Percentiles rank a stretch among this genome's conserved stretches.
phyloP scores from a whole-genome alignment of 1,139 yeast genomes.

The Kurtzmaniella quercitrusa region DNA sequence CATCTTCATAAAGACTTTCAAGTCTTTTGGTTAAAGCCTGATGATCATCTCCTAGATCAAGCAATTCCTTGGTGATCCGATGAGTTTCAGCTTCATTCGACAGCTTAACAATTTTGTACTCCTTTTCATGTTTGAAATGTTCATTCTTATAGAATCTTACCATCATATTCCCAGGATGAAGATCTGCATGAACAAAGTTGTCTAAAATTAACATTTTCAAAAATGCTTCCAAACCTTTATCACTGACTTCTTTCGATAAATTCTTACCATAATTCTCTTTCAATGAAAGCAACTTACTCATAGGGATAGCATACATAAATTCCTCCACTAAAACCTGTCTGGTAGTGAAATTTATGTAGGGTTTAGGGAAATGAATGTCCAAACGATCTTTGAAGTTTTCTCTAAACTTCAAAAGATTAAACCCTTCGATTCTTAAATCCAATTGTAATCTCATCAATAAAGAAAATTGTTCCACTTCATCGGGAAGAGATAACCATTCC shows the following conservation, averaged over 20 bases:
- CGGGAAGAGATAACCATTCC: constrained; percentile 97
- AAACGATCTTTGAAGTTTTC: constrained; percentile 54
- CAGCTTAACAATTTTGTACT: constrained; percentile 43
- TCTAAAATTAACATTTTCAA: constrained; percentile 88
- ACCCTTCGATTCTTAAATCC: constrained; percentile 85
- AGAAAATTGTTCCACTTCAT: constrained; percentile 86
- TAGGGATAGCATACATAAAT: constrained; percentile 75
- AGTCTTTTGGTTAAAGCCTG: constrained; percentile 52
- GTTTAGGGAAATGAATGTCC: constrained; percentile 79
- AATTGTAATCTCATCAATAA: constrained; percentile 83
- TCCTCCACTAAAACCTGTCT: constrained; percentile 83
- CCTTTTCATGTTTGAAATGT: constrained; percentile 39
- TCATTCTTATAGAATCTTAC: constrained; percentile 64
- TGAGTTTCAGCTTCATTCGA: constrained; percentile 46
- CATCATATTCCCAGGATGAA: constrained; percentile 95
- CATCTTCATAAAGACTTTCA: constrained; percentile 47
- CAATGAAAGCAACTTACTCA: constrained; percentile 57
- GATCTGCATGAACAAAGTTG: constrained; percentile 91
- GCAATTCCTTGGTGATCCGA: constrained; percentile 44
- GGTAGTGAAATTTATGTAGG: constrained; percentile 63
- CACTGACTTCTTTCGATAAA: constrained; percentile 73
- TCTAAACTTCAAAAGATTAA: constrained; percentile 68
- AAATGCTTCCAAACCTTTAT: constrained; percentile 85
- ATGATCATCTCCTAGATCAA: constrained; percentile 29
- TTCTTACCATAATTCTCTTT: constrained; percentile 44